Conservation (phyloP, 345 rosid genomes). For the Populus nigra region DNA sequence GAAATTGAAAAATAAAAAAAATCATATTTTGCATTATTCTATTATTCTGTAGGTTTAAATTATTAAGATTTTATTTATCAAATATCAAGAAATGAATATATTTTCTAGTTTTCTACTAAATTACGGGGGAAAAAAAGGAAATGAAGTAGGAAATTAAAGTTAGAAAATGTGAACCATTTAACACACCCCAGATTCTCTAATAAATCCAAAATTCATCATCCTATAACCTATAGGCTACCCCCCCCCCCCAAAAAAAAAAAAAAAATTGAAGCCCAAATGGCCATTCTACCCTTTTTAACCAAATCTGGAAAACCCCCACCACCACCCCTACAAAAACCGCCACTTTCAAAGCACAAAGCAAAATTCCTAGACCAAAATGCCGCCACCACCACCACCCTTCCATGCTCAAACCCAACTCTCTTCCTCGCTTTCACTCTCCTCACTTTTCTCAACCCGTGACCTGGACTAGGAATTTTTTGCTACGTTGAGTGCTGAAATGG, state of each 20-base stretch:
- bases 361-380: neutral
- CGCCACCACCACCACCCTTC: neutral
- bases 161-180: neutral
- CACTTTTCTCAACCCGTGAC: too few species aligned
- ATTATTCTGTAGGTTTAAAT: too few species aligned
- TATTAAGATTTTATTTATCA: too few species aligned
- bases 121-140: neutral
- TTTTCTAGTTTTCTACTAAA: neutral
- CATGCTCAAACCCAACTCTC: constrained; percentile 8
- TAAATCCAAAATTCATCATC: neutral
- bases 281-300: neutral
- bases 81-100: too few species aligned
- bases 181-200: neutral
- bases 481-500: constrained; percentile 84
- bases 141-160: neutral
- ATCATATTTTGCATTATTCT: too few species aligned
- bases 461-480: too few species aligned
- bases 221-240: too few species aligned
- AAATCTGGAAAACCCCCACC: neutral
- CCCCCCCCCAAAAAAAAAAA: neutral
- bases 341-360: neutral
- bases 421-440: neutral
- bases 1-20: too few species aligned
- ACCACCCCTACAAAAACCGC: neutral
- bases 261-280: neutral